Base-by-base conservation (phyloP, 1,139 yeast genomes). In the Tardiomyces blankii region DNA sequence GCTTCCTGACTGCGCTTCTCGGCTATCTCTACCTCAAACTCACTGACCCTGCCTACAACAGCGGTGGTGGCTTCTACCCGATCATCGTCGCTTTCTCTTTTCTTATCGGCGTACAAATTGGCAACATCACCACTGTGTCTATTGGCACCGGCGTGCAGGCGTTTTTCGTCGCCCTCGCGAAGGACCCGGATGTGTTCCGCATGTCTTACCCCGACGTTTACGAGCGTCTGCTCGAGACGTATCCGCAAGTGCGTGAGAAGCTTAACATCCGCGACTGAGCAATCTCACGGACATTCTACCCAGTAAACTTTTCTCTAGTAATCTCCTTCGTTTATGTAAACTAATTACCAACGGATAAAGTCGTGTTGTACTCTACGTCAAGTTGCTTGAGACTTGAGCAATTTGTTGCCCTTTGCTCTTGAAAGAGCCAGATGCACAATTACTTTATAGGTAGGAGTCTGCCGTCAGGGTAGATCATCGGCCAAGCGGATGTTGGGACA, bases 111-210 rank as follows among this genome's bases (percentile, higher is more conserved):
- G 69, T 85, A 39, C 96, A 89, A 65, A 76, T 89, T 48, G 75
- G 85, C 47, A 78, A 85, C 54, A 73, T 87, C 50, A 70, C 88
- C 19, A 77, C 81, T 49, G 80, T 83, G 19, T 83, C 87, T 1
- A 78, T 88, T 49, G 80, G 78, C 50, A 80, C 89, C 1, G 96
- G 96, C 13, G 77, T 83, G 1, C 78, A 94, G 3, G 83, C 96
- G 0, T 82, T 89, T 62, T 88, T 88, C 64, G 82, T 88, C 43
- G 91, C 95, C 1, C 71, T 86, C 60, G 91, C 93, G 12, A 80
- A 80, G 56, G 95, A 88, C 56, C 96, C 96, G 0, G 93, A 87
- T 55, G 80, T 87, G 6, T 82, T 82, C 71, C 79, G 78, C 57
- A 75, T 76, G 68, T 75, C 86, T 42, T 82, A 87, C 60, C 87